Percentiles rank a stretch among this genome's conserved stretches.
These are phyloP conservation scores for Coffea humblotiana DNA, from an alignment of 305 asterid genomes.

Conservation along the genomic window DNA sequence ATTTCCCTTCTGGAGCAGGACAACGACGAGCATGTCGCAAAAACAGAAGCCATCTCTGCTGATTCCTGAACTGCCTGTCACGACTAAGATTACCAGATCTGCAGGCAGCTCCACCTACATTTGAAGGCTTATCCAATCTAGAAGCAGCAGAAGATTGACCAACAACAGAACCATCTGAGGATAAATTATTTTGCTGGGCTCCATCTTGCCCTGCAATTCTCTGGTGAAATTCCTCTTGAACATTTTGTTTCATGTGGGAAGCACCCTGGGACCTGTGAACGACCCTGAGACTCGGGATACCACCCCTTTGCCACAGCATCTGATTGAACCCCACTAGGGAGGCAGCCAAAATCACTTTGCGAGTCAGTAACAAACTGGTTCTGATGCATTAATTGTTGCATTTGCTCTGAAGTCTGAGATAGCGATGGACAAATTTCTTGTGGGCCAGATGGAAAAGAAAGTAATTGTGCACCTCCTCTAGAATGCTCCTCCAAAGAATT, in stretches of 20 bases:
- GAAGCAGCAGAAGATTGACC: constrained; percentile 50
- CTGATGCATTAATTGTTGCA: constrained; percentile 56
- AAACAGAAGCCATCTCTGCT: constrained; percentile 81
- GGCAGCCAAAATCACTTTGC: constrained; percentile 52
- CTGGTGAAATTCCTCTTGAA: constrained; percentile 63
- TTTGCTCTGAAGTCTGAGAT: constrained; percentile 52
- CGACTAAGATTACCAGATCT: constrained; percentile 46
- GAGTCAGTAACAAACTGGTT: constrained; percentile 53
- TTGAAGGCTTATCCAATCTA: constrained; percentile 51
- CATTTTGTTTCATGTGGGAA: constrained; percentile 42
- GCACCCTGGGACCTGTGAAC: constrained; percentile 50
- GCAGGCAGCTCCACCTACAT: constrained; percentile 35
- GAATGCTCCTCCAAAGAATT: constrained; percentile 51
- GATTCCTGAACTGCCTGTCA: constrained; percentile 60
- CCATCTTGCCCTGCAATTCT: constrained; percentile 60
- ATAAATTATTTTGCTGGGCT: constrained; percentile 68
- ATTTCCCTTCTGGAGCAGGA: constrained; percentile 79
- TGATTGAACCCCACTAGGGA: constrained; percentile 47
- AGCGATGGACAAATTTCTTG: constrained; percentile 47
- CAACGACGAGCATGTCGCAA: constrained; percentile 89
- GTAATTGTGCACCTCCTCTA: constrained; percentile 45
- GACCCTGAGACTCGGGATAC: constrained; percentile 57
- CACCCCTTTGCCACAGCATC: constrained; percentile 47
- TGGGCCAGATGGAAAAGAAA: constrained; percentile 47
- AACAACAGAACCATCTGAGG: constrained; percentile 64